Conservation (phyloP, 371 early-diverging fungal genomes). For the Funneliformis caledonium region DNA sequence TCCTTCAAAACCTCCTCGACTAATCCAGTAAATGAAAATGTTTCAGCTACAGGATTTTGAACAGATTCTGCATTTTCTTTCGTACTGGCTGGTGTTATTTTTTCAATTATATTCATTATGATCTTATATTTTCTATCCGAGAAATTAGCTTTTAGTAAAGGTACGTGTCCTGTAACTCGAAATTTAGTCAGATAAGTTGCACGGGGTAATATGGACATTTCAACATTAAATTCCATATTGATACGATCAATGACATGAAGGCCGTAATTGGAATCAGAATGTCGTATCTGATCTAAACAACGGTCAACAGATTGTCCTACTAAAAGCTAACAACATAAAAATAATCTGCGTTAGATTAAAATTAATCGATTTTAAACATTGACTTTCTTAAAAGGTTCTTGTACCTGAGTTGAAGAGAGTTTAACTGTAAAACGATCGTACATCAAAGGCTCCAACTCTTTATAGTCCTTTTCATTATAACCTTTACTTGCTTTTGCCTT, state of each 20-base stretch:
- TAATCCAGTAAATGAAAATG: not conserved
- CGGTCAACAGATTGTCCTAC: slow-evolving; percentile 78
- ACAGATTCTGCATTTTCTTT: slow-evolving; percentile 43
- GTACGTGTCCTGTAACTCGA: slow-evolving; percentile 83
- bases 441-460: slow-evolving; percentile 76
- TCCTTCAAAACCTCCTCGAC: not conserved
- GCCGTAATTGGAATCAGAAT: slow-evolving; percentile 54
- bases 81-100: slow-evolving; percentile 52
- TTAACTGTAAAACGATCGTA: slow-evolving; percentile 90
- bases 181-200: slow-evolving; percentile 75
- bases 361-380: not conserved
- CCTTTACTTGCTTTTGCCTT: slow-evolving; percentile 59
- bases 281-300: slow-evolving; percentile 72
- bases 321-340: slow-evolving; percentile 56
- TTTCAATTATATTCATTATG: slow-evolving; percentile 82
- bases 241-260: slow-evolving; percentile 89
- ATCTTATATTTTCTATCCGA: slow-evolving; percentile 94
- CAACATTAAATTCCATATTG: slow-evolving; percentile 80
- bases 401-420: slow-evolving; percentile 81
- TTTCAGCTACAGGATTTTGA: not conserved
- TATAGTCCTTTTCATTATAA: slow-evolving; percentile 68
- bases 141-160: slow-evolving; percentile 86
- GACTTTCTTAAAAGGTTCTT: not conserved
- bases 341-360: not conserved
- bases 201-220: slow-evolving; percentile 86